These are phyloP conservation scores for Verbena officinalis DNA, from an alignment of 257 asterid genomes.

Conservation along the genomic window DNA sequence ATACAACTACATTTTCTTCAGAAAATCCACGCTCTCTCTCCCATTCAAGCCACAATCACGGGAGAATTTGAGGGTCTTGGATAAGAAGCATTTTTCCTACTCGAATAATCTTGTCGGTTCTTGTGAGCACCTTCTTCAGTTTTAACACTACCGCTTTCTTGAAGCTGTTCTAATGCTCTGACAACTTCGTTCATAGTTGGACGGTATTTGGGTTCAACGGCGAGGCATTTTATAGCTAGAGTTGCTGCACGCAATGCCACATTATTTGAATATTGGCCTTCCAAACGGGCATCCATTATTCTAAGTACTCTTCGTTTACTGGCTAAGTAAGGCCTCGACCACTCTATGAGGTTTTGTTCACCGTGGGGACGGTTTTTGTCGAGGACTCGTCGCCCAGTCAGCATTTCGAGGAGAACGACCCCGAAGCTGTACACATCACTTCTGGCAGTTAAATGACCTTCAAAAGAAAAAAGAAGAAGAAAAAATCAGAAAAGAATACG, in stretches of 20 bases:
- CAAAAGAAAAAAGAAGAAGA: conserved; percentile 28
- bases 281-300: conserved; percentile 60
- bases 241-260: conserved; percentile 53
- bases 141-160: conserved; percentile 47
- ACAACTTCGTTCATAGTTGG: conserved; percentile 68
- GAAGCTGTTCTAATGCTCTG: conserved; percentile 55
- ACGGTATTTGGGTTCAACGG: conserved; percentile 50
- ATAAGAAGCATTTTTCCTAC: conserved; percentile 44
- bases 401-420: conserved; percentile 73
- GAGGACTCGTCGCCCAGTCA: conserved; percentile 60
- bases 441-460: conserved; percentile 69
- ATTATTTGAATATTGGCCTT: conserved; percentile 54
- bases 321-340: conserved; percentile 65
- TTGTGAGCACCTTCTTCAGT: conserved; percentile 39
- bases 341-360: conserved; percentile 69
- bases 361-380: conserved; percentile 72
- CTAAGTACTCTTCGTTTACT: conserved; percentile 58
- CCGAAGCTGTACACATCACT: conserved; percentile 81
- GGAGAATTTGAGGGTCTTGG: conserved; percentile 59
- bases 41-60: conserved; percentile 30
- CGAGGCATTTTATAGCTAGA: conserved; percentile 59
- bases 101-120: conserved; percentile 41
- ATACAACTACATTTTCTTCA: background rate
- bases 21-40: background rate
- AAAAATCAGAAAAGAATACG: conserved; percentile 11